A percentile compares a stretch with the other conserved stretches of the same genome.
These are phyloP conservation scores for Claviceps purpurea DNA, from an alignment of 2,329 filamentous ascomycete species.

Conservation along the genomic window DNA sequence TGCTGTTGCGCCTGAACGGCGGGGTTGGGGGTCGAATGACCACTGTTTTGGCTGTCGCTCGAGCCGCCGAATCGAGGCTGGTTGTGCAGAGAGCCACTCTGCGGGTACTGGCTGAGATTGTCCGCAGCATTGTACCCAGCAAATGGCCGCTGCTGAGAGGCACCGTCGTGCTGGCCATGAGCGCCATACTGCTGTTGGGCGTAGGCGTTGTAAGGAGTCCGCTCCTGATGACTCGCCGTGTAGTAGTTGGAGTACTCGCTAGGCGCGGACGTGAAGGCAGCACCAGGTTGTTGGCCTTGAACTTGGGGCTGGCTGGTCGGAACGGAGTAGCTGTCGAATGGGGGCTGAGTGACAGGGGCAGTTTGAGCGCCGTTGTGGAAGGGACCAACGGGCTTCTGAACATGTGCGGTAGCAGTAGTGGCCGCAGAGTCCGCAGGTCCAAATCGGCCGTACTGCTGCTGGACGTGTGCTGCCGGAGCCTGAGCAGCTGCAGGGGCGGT, in stretches of 20 bases:
- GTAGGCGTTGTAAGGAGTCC: conserved; percentile 73
- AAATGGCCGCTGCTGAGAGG: conserved; percentile 59
- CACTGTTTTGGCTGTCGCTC: conserved; percentile 67
- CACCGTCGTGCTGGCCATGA: conserved; percentile 61
- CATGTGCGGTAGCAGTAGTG: conserved; percentile 31
- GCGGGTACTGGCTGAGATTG: conserved; percentile 57
- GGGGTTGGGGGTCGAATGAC: conserved; percentile 82
- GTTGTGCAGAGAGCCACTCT: conserved; percentile 46
- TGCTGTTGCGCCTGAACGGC: conserved; percentile 39
- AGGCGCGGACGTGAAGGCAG: conserved; percentile 58
- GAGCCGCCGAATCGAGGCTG: conserved; percentile 46
- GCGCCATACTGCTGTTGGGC: conserved; percentile 42
- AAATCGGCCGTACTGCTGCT: conserved; percentile 60
- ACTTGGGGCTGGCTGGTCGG: conserved; percentile 46
- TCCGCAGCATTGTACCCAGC: conserved; percentile 59
- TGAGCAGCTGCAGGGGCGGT: conserved; percentile 19
- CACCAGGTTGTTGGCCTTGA: conserved; percentile 44
- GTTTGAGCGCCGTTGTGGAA: conserved; percentile 54
- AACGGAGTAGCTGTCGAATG: conserved; percentile 47
- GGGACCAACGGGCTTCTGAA: conserved; percentile 76
- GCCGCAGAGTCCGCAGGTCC: conserved; percentile 46
- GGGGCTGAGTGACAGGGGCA: conserved; percentile 36
- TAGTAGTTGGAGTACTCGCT: conserved; percentile 80
- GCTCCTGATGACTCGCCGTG: conserved; percentile 57
- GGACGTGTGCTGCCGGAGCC: conserved; percentile 42